Evolutionary conservation across 192 early-diverging fungal species (phyloP), one percentile per base, ranked within the genome.

Genomic region (Coemansia sp.): DNA sequence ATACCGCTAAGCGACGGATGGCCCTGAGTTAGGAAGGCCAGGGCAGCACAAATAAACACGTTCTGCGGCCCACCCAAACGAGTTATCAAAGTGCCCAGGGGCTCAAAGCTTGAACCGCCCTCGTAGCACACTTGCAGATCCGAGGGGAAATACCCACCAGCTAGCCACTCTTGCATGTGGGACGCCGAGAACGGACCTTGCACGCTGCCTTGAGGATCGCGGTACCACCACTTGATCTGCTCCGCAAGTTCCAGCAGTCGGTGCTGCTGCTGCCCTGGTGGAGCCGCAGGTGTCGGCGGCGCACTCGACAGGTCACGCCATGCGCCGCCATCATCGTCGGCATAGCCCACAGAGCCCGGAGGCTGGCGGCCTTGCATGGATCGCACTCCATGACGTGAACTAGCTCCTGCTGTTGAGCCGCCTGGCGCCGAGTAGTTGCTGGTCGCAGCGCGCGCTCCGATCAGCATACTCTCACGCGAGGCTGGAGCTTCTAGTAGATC

Each of bases 101-200:
- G 92, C 69, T 96, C 93, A 77, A 95, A 97, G 3, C 73, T 74
- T 3, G 86, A 33, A 33, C 94, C 91, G 46, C 92, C 92, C 32
- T 92, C 91, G 44, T 89, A 85, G 77, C 91, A 90, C 37, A 99
- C 89, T 28, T 94, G 89, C 37, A 99, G 85, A 46, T 90, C 88
- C 21, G 85, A 80, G 0, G 86, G 83, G 70, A 99, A 97, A 75
- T 94, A 99, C 28, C 92, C 93, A 23, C 86, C 89, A 23, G 86
- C 86, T 80, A 88, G 94, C 97, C 97, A 99, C 43, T 94, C 95
- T 50, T 99, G 94, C 97, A 99, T 99, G 57, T 96, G 91, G 13
- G 89, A 77, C 17, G 91, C 87, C 10, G 86, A 78, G 72, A 97
- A 99, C 26, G 97, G 96, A 23, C 95, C 96, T 77, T 97, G 95